Percentiles rank a stretch among this genome's conserved stretches.
phyloP scores from a whole-genome alignment of 1,284 basidiomycete species.

The Malassezia sp. region DNA sequence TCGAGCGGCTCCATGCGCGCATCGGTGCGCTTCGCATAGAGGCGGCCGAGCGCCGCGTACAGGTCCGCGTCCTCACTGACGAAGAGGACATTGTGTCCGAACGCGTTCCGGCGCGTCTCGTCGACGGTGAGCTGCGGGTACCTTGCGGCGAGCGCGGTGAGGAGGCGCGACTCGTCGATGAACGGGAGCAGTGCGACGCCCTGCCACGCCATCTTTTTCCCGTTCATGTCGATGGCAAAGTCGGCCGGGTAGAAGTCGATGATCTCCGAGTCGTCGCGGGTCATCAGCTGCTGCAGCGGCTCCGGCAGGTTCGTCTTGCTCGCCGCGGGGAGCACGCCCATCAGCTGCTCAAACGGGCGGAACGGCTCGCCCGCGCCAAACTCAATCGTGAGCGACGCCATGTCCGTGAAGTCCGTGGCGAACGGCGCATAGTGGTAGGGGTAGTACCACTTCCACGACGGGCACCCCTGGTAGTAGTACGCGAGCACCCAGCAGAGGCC shows the following conservation, averaged over 20 bases:
- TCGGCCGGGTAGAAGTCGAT: slow-evolving; percentile 87
- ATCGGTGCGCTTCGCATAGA: slow-evolving; percentile 75
- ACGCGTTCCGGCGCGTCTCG: slow-evolving; percentile 69
- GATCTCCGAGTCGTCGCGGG: slow-evolving; percentile 73
- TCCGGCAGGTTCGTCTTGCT: slow-evolving; percentile 76
- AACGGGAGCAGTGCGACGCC: slow-evolving; percentile 92
- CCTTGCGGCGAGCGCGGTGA: slow-evolving; percentile 63
- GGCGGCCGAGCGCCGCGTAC: slow-evolving; percentile 66
- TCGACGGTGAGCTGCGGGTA: slow-evolving; percentile 67
- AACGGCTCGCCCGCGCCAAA: slow-evolving; percentile 76
- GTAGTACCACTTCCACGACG: slow-evolving; percentile 99
- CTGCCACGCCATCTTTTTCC: slow-evolving; percentile 99
- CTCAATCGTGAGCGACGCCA: slow-evolving; percentile 62
- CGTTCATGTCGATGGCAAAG: slow-evolving; percentile 98
- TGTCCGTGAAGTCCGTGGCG: slow-evolving; percentile 78
- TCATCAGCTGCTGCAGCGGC: slow-evolving; percentile 81
- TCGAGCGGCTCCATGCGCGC: slow-evolving; percentile 54
- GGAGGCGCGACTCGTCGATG: slow-evolving; percentile 67
- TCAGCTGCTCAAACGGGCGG: slow-evolving; percentile 91
- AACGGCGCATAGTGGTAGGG: slow-evolving; percentile 98
- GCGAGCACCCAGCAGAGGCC: slow-evolving; percentile 91
- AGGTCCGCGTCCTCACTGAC: slow-evolving; percentile 72
- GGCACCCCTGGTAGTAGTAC: slow-evolving; percentile 92
- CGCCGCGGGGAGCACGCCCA: slow-evolving; percentile 93
- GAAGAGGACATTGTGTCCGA: slow-evolving; percentile 75